A percentile compares a stretch with the other conserved stretches of the same genome.
phyloP scores from a whole-genome alignment of 345 rosid species.

The Lagerstroemia speciosa region DNA sequence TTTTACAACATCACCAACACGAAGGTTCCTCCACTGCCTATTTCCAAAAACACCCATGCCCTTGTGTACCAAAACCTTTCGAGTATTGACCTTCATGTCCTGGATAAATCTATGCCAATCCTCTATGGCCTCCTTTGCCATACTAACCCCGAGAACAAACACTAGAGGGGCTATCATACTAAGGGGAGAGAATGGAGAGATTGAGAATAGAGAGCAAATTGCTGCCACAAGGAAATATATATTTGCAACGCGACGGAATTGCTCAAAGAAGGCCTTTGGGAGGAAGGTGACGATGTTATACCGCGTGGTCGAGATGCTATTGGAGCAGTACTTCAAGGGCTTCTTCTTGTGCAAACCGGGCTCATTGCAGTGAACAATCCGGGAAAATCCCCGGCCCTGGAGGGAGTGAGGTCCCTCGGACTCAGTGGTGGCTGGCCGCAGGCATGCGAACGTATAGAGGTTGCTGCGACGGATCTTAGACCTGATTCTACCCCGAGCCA shows the following conservation, averaged over 20 bases:
- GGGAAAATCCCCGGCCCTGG: constrained; percentile 64
- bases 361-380: constrained; percentile 76
- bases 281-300: constrained; percentile 73
- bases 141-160: constrained; percentile 92
- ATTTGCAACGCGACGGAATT: constrained; percentile 91
- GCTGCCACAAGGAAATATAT: constrained; percentile 91
- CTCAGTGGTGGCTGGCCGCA: constrained; percentile 40
- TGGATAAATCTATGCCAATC: constrained; percentile 98
- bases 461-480: constrained; percentile 62
- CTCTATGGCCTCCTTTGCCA: constrained; percentile 92
- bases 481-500: constrained; percentile 80
- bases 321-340: constrained; percentile 69
- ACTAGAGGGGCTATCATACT: constrained; percentile 95
- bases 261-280: constrained; percentile 91
- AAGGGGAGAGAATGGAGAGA: constrained; percentile 78
- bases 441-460: constrained; percentile 82
- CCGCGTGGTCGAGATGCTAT: constrained; percentile 83
- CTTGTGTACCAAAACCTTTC: constrained; percentile 57
- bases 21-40: constrained; percentile 65
- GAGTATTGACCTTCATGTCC: constrained; percentile 73
- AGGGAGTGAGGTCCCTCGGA: constrained; percentile 38
- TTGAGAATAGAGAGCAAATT: constrained; percentile 66
- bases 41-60: constrained; percentile 51
- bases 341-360: constrained; percentile 68
- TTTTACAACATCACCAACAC: constrained; percentile 80